Base-by-base conservation (phyloP, 176 grass and related monocot species). In the Oryza australiensis region DNA sequence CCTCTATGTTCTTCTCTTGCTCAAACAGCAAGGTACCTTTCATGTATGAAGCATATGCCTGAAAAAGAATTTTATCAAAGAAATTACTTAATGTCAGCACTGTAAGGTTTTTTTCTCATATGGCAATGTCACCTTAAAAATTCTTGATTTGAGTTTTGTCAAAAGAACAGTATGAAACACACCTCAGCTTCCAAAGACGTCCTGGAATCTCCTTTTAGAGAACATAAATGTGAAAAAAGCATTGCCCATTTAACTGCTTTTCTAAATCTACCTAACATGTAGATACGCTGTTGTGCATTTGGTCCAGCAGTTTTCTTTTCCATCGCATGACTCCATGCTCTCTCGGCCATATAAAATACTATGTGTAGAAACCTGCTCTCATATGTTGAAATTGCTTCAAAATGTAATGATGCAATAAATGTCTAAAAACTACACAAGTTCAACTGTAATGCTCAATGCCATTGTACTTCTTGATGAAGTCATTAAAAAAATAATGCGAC, bases 21-120 rank as follows among this genome's bases (percentile, higher is more conserved):
- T 98, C 95, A 80, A 98, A 98, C 78, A 98, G 84, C 55, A 95
- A 83, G 88, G 89, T 88, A 10, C 95, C 95, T 87, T 90, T 95
- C 95, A 98, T 98, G 76, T 98, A 95, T 71, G 95, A 98, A 77
- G 92, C 90, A 89, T 98, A 98, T 70, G 95, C 95, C 95, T 98
- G 68, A 4, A 71, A 62, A 70, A 72, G 12, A 28, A 63, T 34
- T 72, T 43, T 24, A 74, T 38, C 6, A n/a, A 24, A 82, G 63
- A 23, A 74, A 37, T 7, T 24, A 12, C 38, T 69, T 30, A 38
- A 62, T 2, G 10, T 33, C 15, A 27, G 76, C 15, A 18, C 38
- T 29, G 7, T 28, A 43, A 70, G 26, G 8, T 9, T 40, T 64
- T 53, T 79, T 4, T 13, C 3, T 6, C 1, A 62, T 30, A 57